Evolutionary conservation across 2,329 filamentous ascomycete species (phyloP).

Genomic region (Triangularia setosa): DNA sequence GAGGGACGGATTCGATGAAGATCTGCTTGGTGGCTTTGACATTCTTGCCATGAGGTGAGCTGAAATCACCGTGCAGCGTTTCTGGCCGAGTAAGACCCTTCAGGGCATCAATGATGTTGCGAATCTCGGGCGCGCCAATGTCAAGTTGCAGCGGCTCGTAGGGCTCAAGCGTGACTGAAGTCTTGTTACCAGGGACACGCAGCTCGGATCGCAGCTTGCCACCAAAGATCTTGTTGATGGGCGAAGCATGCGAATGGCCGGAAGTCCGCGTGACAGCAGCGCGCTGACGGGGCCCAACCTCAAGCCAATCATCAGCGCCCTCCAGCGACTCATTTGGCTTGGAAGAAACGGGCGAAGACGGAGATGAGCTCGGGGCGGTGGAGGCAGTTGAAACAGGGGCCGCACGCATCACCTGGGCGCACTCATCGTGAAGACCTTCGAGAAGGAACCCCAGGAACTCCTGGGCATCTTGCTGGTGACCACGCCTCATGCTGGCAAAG

Average conservation of each 20-base stretch:
- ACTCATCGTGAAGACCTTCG: conserved; percentile 91
- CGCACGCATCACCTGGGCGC: conserved; percentile 67
- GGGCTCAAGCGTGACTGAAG: conserved; percentile 87
- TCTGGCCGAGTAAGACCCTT: conserved; percentile 81
- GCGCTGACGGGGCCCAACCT: conserved; percentile 90
- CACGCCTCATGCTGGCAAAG: conserved; percentile 91
- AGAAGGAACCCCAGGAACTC: conserved; percentile 93
- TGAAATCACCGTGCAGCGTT: conserved; percentile 79
- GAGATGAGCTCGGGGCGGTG: conserved; percentile 38
- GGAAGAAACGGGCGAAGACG: conserved; percentile 38
- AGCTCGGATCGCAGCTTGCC: conserved; percentile 88
- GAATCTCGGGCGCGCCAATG: conserved; percentile 80
- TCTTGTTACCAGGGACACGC: conserved; percentile 78
- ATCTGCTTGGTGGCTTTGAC: conserved; percentile 86
- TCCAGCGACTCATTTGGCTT: conserved; percentile 31
- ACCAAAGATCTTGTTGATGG: conserved; percentile 91
- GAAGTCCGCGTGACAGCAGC: conserved; percentile 81
- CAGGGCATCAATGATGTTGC: conserved; percentile 88
- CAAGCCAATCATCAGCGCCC: conserved; percentile 72
- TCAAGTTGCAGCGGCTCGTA: conserved; percentile 94
- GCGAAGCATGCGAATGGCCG: conserved; percentile 68
- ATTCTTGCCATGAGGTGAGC: conserved; percentile 70
- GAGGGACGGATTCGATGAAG: conserved; percentile 86
- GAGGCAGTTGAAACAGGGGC: conserved; percentile 34
- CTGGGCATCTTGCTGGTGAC: conserved; percentile 96